These are phyloP conservation scores for Plasmodium knowlesi DNA, from an alignment of 169 alveolate species.

Conservation along the genomic window DNA sequence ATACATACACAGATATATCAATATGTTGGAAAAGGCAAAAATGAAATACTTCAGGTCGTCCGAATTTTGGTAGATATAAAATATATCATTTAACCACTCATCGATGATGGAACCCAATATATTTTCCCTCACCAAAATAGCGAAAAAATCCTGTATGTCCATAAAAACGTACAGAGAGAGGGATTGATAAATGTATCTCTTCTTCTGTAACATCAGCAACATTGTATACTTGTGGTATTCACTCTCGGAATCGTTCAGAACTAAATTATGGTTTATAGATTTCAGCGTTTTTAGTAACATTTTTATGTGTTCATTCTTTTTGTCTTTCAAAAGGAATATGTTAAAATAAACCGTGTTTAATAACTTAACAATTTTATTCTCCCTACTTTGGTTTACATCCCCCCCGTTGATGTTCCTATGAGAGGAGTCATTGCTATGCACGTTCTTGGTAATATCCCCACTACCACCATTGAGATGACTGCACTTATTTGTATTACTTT, in stretches of 20 bases:
- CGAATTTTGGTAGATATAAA: slow-evolving; percentile 64
- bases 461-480: background rate
- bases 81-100: slow-evolving; percentile 63
- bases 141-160: slow-evolving; percentile 43
- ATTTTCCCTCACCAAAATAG: slow-evolving; percentile 10
- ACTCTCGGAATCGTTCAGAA: slow-evolving; percentile 20
- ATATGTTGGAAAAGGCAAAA: slow-evolving; percentile 29
- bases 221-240: slow-evolving; percentile 6
- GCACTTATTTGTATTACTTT: background rate
- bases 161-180: slow-evolving; percentile 48
- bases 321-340: slow-evolving; percentile 48
- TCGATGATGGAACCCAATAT: slow-evolving; percentile 19
- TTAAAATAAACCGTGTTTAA: slow-evolving; percentile 54
- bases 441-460: background rate
- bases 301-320: slow-evolving; percentile 34
- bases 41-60: slow-evolving; percentile 63
- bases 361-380: slow-evolving; percentile 15
- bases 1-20: slow-evolving; percentile 56
- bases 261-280: slow-evolving; percentile 22
- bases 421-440: background rate
- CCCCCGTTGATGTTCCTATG: background rate
- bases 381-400: background rate
- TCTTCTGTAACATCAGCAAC: slow-evolving; percentile 51
- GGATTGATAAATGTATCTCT: slow-evolving; percentile 63
- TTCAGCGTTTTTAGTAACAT: slow-evolving; percentile 36